Conservation (phyloP, 2,329 filamentous ascomycete genomes). For the Verticillium klebahnii region DNA sequence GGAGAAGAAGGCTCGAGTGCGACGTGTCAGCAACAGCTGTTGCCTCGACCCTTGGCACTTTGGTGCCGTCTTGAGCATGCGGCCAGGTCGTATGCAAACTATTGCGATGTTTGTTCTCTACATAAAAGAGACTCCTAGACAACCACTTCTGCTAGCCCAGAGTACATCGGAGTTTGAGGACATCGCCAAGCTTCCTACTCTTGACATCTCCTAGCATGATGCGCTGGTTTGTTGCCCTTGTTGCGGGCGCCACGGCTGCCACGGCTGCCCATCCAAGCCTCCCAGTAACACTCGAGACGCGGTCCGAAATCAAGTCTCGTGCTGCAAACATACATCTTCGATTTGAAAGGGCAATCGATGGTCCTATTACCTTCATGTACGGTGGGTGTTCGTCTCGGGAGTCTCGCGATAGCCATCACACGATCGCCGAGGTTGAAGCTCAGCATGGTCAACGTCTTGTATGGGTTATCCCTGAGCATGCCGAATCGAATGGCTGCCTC, state of each 20-base stretch:
- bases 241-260: slow-evolving; percentile 4
- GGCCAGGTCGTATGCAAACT: neutral
- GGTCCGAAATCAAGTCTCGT: slow-evolving; percentile 23
- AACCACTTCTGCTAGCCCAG: neutral
- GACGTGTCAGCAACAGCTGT: neutral
- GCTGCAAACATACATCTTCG: slow-evolving; percentile 25
- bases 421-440: slow-evolving; percentile 11
- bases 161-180: neutral
- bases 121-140: neutral
- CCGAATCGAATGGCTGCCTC: slow-evolving; percentile 28
- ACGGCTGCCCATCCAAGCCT: slow-evolving; percentile 10
- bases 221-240: slow-evolving; percentile 10
- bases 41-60: neutral
- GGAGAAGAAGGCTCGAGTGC: neutral
- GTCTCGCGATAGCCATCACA: slow-evolving; percentile 13
- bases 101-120: neutral
- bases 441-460: slow-evolving; percentile 16
- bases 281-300: slow-evolving; percentile 29
- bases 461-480: slow-evolving; percentile 17
- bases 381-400: slow-evolving; percentile 15
- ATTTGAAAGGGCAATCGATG: slow-evolving; percentile 11
- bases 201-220: slow-evolving; percentile 1
- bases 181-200: neutral
- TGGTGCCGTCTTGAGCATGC: no score
- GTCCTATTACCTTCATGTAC: slow-evolving; percentile 16